Percentiles rank a stretch among this genome's conserved stretches.
These are phyloP conservation scores for Erythrobasidium yunnanense DNA, from an alignment of 768 basidiomycete species.

Conservation along the genomic window DNA sequence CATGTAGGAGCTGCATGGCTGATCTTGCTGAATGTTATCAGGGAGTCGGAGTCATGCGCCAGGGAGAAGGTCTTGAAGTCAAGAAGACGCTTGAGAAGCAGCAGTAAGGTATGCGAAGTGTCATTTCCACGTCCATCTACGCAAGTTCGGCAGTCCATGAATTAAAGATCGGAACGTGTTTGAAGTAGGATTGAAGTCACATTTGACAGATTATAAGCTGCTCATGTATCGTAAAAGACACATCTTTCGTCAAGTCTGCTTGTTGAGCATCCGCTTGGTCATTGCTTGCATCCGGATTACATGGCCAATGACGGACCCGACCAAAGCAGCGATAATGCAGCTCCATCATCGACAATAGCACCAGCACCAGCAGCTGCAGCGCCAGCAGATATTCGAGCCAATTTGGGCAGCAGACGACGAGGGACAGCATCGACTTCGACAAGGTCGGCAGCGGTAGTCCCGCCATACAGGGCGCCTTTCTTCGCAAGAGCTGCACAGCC, in stretches of 20 bases:
- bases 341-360: neutral
- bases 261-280: too few relatives aligned
- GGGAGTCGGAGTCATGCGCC: constrained; percentile 40
- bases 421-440: too few relatives aligned
- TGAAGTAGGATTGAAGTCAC: too few relatives aligned
- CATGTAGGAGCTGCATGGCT: neutral
- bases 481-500: constrained; percentile 36
- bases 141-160: too few relatives aligned
- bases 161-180: too few relatives aligned
- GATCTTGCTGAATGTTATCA: constrained; percentile 40
- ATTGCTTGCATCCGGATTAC: too few relatives aligned
- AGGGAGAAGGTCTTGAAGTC: constrained; percentile 38
- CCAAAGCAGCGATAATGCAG: neutral
- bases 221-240: too few relatives aligned
- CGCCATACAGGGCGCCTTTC: constrained; percentile 29
- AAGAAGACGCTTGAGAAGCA: constrained; percentile 33
- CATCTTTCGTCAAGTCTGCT: too few relatives aligned
- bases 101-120: too few relatives aligned
- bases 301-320: neutral
- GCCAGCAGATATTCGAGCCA: neutral
- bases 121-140: too few relatives aligned
- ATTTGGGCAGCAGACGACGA: neutral
- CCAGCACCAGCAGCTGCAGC: neutral
- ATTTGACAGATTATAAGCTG: too few relatives aligned
- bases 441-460: neutral